These are phyloP conservation scores for Yamadazyma sp. DNA, from an alignment of 1,139 yeast genomes.

Conservation along the genomic window DNA sequence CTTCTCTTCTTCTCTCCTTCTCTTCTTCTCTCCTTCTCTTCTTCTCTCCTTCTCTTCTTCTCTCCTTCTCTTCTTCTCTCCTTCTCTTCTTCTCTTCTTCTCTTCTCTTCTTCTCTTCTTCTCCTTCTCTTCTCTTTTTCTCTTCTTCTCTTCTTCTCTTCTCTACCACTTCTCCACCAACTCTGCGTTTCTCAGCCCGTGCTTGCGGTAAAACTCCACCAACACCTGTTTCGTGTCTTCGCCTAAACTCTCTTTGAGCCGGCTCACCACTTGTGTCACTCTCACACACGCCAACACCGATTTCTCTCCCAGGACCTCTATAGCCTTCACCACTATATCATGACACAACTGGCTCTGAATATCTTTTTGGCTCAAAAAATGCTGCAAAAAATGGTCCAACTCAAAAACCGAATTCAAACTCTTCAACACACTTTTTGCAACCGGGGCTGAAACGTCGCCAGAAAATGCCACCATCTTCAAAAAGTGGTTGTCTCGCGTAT, in stretches of 20 bases:
- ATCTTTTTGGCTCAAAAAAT: too few species aligned
- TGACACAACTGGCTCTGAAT: too few species aligned
- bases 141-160: background rate
- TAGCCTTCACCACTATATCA: slow-evolving; percentile 15
- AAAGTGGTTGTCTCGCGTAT: slow-evolving; percentile 24
- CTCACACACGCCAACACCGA: slow-evolving; percentile 1
- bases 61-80: too few species aligned
- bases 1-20: too few species aligned
- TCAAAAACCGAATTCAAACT: slow-evolving; percentile 20
- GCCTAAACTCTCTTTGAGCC: too few species aligned
- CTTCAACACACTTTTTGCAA: slow-evolving; percentile 25
- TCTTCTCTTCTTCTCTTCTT: too few species aligned
- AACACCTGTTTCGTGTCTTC: slow-evolving; percentile 1
- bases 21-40: too few species aligned
- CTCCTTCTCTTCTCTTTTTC: background rate
- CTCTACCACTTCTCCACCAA: background rate
- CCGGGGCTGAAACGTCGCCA: slow-evolving; percentile 17
- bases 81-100: too few species aligned
- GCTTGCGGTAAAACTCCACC: background rate
- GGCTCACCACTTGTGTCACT: slow-evolving; percentile 9
- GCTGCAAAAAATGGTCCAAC: slow-evolving; percentile 34
- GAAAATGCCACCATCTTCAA: slow-evolving; percentile 35
- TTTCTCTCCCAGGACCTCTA: slow-evolving; percentile 1
- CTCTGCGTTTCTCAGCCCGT: slow-evolving; percentile 1
- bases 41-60: too few species aligned